Base-by-base conservation (phyloP, 1,284 basidiomycete species). In the Testicularia cyperi region DNA sequence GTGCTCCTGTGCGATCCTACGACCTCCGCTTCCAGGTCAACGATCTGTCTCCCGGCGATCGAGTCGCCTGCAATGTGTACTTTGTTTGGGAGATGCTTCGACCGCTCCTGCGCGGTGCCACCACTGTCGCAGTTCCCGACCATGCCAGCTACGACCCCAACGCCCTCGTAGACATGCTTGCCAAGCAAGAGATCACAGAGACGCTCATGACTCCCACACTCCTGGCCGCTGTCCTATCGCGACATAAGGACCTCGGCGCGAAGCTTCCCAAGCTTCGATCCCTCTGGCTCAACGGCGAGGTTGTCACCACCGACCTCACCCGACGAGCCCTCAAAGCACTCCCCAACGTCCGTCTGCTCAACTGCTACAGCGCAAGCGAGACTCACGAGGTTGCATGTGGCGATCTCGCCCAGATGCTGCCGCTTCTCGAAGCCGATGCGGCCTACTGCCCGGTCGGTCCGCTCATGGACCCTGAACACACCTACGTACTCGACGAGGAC, bases 1-100 rank as follows among this genome's bases (percentile, higher is more conserved):
- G 68, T 7, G 74, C 74, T 20, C 60, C 73, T 8, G 65, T 74
- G 31, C 33, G 54, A 14, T 75, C 74, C 5, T 75, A 75, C 31
- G 57, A 65, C 28, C 56, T 73, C n/a, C 69, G 74, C 23, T 75
- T 74, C 23, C 44, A 35, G 13, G 38, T 75, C 38, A 70, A 63
- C 44, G 69, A 73, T 25, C 68, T 72, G 24, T 20, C 32, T 6
- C 55, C 70, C 4, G 41, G 42, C 23, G 74, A 75, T 36, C 60
- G 74, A 12, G 74, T 75, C 7, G 74, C 74, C 23, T 74, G 73
- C 53, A 75, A 75, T 30, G 74, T 75, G 49, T 75, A 72, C 48
- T 75, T 75, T 43, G 43, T 75, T 30, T 75, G 74, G 74, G 74
- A 75, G 47, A 75, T 75, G 45, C 55, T 75, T 16, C 58, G 74